These are phyloP conservation scores for Amborella trichopoda DNA, from an alignment of 164 flowering plant genomes.

Conservation along the genomic window DNA sequence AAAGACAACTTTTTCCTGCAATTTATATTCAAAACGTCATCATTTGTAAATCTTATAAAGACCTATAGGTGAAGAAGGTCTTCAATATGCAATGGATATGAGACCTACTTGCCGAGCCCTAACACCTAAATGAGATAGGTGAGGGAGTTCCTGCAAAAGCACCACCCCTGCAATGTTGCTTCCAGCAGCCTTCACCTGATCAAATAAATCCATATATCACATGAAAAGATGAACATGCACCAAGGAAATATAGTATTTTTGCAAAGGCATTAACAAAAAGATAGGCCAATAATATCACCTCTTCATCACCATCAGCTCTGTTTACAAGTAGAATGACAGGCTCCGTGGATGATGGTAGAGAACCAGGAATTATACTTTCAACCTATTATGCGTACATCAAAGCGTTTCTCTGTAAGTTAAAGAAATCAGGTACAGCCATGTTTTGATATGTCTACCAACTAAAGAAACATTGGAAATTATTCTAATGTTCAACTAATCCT, in stretches of 20 bases:
- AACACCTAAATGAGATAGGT: constrained; percentile 96
- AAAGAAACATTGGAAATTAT: no score
- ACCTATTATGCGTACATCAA: constrained; percentile 62
- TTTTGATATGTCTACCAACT: no score
- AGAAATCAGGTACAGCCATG: no score
- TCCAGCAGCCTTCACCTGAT: constrained; percentile 85
- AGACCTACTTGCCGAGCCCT: constrained; percentile 84
- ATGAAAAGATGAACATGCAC: no score
- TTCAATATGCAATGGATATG: background rate
- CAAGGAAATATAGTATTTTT: background rate
- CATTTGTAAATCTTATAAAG: background rate
- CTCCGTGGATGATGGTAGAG: constrained; percentile 50
- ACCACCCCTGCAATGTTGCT: constrained; percentile 66
- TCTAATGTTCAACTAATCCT: no score
- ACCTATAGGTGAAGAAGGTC: background rate
- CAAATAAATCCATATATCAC: no score
- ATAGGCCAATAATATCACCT: constrained; percentile 32
- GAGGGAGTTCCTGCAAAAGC: constrained; percentile 95
- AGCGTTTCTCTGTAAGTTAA: no score
- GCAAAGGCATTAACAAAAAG: background rate
- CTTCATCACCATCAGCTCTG: constrained; percentile 97
- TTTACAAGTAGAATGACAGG: constrained; percentile 81
- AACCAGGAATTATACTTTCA: constrained; percentile 71
- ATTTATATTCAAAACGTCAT: background rate
- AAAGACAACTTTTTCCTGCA: constrained; percentile 89